A percentile compares a stretch with the other conserved stretches of the same genome.
Conservation (phyloP, 2,329 filamentous ascomycete genomes). For the Leptographium lundbergii region DNA sequence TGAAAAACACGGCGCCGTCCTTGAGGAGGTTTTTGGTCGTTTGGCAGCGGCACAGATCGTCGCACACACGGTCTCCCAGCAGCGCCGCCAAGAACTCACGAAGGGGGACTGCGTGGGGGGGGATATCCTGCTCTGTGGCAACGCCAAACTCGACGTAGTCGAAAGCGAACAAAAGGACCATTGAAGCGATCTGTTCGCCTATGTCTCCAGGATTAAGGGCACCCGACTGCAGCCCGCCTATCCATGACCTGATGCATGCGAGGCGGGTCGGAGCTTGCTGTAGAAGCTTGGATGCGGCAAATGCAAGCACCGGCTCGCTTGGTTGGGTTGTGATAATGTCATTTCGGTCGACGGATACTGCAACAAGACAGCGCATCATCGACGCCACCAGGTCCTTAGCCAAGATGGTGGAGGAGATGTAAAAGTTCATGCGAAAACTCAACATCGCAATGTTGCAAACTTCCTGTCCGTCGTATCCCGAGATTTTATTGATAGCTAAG, state of each 20-base stretch:
- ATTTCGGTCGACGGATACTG: neutral
- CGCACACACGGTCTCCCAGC: neutral
- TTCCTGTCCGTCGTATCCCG: no score
- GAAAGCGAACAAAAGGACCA: neutral
- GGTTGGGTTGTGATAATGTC: neutral
- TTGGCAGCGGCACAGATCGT: neutral
- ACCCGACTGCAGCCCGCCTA: neutral
- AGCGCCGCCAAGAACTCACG: neutral
- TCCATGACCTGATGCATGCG: neutral
- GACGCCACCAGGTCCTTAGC: constrained; percentile 2
- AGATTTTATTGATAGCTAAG: no score
- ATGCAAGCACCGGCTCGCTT: constrained; percentile 1
- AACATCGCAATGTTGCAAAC: neutral
- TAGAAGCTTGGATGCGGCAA: neutral
- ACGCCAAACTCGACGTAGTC: neutral
- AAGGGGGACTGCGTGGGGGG: neutral
- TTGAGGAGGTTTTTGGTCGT: neutral
- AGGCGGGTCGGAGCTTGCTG: neutral
- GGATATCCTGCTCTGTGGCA: neutral
- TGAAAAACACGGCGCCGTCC: neutral
- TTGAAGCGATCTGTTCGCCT: constrained; percentile 1
- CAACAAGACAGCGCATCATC: neutral
- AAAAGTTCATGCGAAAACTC: constrained; percentile 2
- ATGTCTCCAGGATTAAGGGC: neutral
- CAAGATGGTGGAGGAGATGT: neutral